Evolutionary conservation across 2,329 filamentous ascomycete genomes (phyloP), one percentile per base, ranked within the genome.

Genomic region (Xylariaceae sp.): DNA sequence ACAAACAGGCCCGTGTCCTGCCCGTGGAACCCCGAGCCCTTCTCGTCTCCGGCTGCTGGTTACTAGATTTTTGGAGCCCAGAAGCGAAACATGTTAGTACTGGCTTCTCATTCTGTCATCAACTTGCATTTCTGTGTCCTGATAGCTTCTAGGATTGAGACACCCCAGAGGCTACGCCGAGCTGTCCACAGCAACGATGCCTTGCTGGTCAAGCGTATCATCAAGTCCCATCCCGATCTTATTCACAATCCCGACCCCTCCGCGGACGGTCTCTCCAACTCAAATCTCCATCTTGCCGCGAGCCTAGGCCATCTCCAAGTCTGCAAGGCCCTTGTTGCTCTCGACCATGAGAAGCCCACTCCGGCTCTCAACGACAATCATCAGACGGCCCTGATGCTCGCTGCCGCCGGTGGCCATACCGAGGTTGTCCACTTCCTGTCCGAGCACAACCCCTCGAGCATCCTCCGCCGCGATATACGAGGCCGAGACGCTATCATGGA

Each of bases 321-420:
- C 62, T 86, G 83, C 67, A 78, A 81, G 62, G 79, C 85, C 50
- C 82, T 96, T 26, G 77, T 95, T 57, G 75, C 80, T n/a, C 77
- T 82, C 5, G 88, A 87, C 53, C 90, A 95, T 69, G 89, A 95
- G 69, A 69, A 76, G n/a, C 79, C 78, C 5, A 83, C 84, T 47
- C 83, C 91, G 29, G 87, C 86, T 12, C 79, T 90, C 59, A 95
- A 95, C 69, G 87, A 89, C 63, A 79, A 85, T 58, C 83, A 88
- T 65, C 86, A 92, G 66, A 95, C 90, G 0, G 86, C 90, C 0
- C 76, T 95, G 46, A 91, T 92, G 82, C 78, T 94, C 2, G 90
- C 90, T 10, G 83, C 88, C 1, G 74, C 73, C 6, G 78, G 78
- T 1, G 86, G 87, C 13, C 86, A 89, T 64, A 84, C 86, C 60